Evolutionary conservation across 306 rosid species (phyloP), one percentile per base, ranked within the genome.

Genomic region (Gastrolobium bilobum): DNA sequence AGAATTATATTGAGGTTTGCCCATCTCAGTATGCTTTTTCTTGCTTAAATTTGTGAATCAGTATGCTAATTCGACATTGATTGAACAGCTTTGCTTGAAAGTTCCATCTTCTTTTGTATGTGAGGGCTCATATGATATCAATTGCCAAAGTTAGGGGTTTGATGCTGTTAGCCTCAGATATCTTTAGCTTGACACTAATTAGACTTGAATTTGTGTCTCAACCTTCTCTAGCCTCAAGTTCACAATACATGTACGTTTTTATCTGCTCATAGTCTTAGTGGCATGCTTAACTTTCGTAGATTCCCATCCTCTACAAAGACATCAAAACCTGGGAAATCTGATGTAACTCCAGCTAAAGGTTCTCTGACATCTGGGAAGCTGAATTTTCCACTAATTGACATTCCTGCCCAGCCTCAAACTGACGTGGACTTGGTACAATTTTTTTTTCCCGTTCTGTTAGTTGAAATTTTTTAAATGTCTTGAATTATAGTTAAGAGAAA

Each of bases 301-400:
- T 90, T 93, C 79, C 97, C 94, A 29, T 87, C 97, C 69, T 29
- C 85, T 1, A 81, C 7, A 64, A 92, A 90, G 75, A 74, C 86
- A 63, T 76, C 82, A 37, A 95, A 90, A 72, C 79, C 77, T 61
- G 82, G 84, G 70, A 95, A 83, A 79, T 43, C 58, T 48, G 97
- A 85, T 70, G 71, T 26, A 26, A 87, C 87, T 73, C 87, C 93
- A 38, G 93, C 91, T 43, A 91, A 89, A 84, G 96, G 96, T 68
- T 81, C 90, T 66, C 61, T 93, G 84, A 81, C 86, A 43, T 85
- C 83, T 71, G 93, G 74, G 59, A 92, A 84, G 86, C 76, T 46
- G 46, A 89, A 80, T 82, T 78, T 79, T 79, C 84, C 84, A 1
- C 71, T 15, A 65, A 38, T 14, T 62, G 89, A 88, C 76, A 60